Conservation (phyloP, 495 filamentous ascomycete genomes). For the Cercophora sp. region DNA sequence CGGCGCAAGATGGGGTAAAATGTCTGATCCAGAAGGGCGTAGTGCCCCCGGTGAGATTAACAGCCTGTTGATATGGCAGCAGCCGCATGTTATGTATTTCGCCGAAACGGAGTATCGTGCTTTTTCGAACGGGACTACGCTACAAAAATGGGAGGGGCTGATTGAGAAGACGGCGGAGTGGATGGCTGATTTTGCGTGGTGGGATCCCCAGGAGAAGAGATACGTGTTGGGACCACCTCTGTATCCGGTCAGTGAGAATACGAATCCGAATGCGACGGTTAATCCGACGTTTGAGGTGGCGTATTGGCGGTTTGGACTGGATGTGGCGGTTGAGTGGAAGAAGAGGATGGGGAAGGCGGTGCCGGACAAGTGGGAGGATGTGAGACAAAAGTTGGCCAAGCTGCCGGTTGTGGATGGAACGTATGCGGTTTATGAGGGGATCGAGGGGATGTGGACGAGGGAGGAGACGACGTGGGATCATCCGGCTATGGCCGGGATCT, state of each 20-base stretch:
- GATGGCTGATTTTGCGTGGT: constrained; percentile 49
- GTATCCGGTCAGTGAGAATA: constrained; percentile 51
- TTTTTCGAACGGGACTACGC: constrained; percentile 32
- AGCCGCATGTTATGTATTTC: constrained; percentile 52
- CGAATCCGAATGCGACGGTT: constrained; percentile 44
- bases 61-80: constrained; percentile 52
- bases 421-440: constrained; percentile 48
- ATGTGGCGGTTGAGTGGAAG: constrained; percentile 40
- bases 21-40: constrained; percentile 54
- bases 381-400: constrained; percentile 43
- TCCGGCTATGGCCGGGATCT: constrained; percentile 47
- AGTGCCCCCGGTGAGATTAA: constrained; percentile 56
- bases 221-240: constrained; percentile 52
- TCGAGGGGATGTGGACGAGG: constrained; percentile 47
- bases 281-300: constrained; percentile 53
- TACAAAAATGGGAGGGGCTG: constrained; percentile 44
- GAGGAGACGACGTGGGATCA: constrained; percentile 45
- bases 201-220: constrained; percentile 37
- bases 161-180: constrained; percentile 45
- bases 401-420: constrained; percentile 42
- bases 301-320: constrained; percentile 50
- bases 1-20: constrained; percentile 56
- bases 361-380: constrained; percentile 36
- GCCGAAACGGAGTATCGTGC: constrained; percentile 49
- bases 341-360: constrained; percentile 31